These are phyloP conservation scores for Jacaranda copaia DNA, from an alignment of 257 asterid species.

Conservation along the genomic window DNA sequence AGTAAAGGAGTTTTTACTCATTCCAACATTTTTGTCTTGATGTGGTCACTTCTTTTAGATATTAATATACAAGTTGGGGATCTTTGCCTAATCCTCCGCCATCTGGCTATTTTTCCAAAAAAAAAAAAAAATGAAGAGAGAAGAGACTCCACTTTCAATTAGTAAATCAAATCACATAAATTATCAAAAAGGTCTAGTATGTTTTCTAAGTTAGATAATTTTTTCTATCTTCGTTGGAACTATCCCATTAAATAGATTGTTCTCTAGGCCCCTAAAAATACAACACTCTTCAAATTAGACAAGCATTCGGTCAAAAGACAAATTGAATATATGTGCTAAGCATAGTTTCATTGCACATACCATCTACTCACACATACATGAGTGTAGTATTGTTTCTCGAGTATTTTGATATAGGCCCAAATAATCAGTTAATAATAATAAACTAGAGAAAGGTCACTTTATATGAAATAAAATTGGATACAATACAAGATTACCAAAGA, in stretches of 20 bases:
- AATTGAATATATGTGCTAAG: too few relatives aligned
- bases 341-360: too few relatives aligned
- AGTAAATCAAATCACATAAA: constrained; percentile 3
- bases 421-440: constrained; percentile 55
- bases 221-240: constrained; percentile 69
- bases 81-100: too few relatives aligned
- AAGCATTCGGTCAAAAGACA: too few relatives aligned
- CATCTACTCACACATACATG: constrained; percentile 41
- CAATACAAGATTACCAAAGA: background rate
- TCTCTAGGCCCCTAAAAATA: constrained; percentile 67
- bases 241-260: constrained; percentile 58
- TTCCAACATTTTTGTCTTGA: too few relatives aligned
- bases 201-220: constrained; percentile 52
- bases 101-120: too few relatives aligned
- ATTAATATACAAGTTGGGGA: too few relatives aligned
- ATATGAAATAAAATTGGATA: background rate
- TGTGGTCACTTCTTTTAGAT: too few relatives aligned
- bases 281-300: constrained; percentile 24
- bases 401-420: constrained; percentile 64
- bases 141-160: constrained; percentile 24
- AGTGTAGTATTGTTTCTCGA: constrained; percentile 62
- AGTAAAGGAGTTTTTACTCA: too few relatives aligned
- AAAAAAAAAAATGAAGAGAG: too few relatives aligned
- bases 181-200: constrained; percentile 45
- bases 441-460: constrained; percentile 42